Evolutionary conservation across 768 basidiomycete genomes (phyloP).

Genomic region (Agaricus subrufescens): DNA sequence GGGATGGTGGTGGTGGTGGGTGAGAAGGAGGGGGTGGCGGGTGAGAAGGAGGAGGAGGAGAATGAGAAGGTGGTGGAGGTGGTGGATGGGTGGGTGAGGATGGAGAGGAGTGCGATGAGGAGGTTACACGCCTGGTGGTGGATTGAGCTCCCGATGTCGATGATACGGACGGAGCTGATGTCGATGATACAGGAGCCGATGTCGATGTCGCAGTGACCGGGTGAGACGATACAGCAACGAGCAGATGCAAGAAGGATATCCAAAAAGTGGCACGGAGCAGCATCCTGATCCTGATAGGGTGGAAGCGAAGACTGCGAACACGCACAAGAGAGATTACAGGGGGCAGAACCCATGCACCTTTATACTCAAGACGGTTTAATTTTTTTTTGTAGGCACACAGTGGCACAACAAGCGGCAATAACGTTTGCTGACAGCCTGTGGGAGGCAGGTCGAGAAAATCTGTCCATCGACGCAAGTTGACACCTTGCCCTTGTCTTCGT

Average conservation of each 20-base stretch:
- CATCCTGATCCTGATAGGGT: not conserved
- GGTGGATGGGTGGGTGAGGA: constrained; percentile 9
- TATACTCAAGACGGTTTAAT: constrained; percentile 13
- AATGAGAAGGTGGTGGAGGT: constrained; percentile 10
- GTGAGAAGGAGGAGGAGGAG: not conserved
- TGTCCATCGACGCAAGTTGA: constrained; percentile 23
- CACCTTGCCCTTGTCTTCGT: not conserved
- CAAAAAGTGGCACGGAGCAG: not conserved
- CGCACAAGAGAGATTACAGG: not conserved
- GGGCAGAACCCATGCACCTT: not conserved
- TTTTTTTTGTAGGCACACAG: constrained; percentile 15
- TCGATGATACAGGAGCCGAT: not conserved
- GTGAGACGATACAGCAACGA: not conserved
- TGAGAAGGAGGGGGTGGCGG: not conserved
- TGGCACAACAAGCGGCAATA: not conserved
- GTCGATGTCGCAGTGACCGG: constrained; percentile 1
- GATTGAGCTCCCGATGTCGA: not conserved
- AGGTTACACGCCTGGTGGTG: constrained; percentile 9
- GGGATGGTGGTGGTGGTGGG: constrained; percentile 11
- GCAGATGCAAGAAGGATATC: not conserved
- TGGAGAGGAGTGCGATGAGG: constrained; percentile 1
- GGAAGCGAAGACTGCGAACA: too few species aligned
- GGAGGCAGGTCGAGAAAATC: constrained; percentile 30
- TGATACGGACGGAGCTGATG: not conserved
- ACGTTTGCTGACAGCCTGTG: constrained; percentile 26